Conservation (phyloP, 163 green algal genomes). For the Scenedesmus sp. region DNA sequence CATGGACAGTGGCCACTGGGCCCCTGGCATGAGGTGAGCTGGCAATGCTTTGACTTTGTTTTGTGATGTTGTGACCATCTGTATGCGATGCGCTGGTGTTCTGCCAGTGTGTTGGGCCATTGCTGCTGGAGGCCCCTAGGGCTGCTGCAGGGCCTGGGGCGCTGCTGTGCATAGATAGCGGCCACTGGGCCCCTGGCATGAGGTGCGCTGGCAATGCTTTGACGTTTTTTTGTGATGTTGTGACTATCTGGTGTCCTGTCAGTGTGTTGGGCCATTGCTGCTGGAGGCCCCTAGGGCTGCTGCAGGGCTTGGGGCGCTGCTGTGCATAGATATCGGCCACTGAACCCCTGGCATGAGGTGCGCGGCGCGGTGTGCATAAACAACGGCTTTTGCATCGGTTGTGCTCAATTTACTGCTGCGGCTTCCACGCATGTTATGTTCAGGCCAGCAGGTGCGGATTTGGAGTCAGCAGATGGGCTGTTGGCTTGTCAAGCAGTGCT, state of each 20-base stretch:
- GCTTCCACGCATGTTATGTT: no score
- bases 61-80: neutral
- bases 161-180: constrained; percentile 53
- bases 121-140: constrained; percentile 1
- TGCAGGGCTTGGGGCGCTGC: constrained; percentile 5
- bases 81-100: neutral
- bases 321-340: constrained; percentile 54
- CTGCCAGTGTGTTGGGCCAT: neutral
- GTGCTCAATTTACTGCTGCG: no score
- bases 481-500: no score
- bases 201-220: no score
- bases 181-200: constrained; percentile 69
- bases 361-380: neutral
- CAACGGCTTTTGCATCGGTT: no score
- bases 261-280: no score
- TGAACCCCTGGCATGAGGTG: constrained; percentile 74
- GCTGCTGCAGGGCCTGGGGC: neutral
- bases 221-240: no score
- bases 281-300: constrained; percentile 1
- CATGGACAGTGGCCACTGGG: constrained; percentile 66
- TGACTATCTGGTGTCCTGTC: neutral
- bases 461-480: no score
- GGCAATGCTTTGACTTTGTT: no score
- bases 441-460: no score
- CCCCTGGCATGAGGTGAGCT: constrained; percentile 64